Evolutionary conservation across 1,139 yeast genomes (phyloP), one percentile per base, ranked within the genome.

Genomic region (Lodderomyces margitis): DNA sequence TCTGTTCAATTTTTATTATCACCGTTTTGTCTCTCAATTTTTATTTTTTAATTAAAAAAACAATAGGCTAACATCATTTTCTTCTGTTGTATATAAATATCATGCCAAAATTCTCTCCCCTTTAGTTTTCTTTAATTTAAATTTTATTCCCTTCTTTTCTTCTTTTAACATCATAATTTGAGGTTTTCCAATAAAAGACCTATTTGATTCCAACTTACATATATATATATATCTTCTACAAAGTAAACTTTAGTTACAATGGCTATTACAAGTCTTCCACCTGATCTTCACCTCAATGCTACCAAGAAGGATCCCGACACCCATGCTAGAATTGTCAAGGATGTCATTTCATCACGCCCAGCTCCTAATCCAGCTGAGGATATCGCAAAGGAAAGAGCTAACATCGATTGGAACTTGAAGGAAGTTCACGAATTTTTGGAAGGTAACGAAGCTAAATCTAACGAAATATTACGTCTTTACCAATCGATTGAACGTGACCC

Each of bases 401-500:
- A 38, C 21, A 50, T 48, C 19, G 55, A 57, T 33, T 72, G 73
- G 52, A 70, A 73, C 51, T 61, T 70, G 16, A 64, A 65, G 42
- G 56, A 60, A 38, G 72, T 75, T 79, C 73, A 73, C 51, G 56
- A 62, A 38, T 75, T 74, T 48, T 58, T 75, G 46, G 80, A 75
- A 57, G 77, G 77, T 12, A 60, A 70, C 8, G 49, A 57, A 41
- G 64, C 66, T 33, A 59, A 58, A 20, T 61, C 75, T 21, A 61
- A 62, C 20, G 60, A 59, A 40, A 63, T 69, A 14, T 58, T 64
- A 39, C 46, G 52, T 14, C 48, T 73, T 39, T 53, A 67, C 52
- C 75, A 70, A 51, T 74, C 74, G 43, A 58, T 75, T 53, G 80
- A 75, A 55, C 61, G 80, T 50, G 80, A 75, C 50, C 79, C 80